A percentile compares a stretch with the other conserved stretches of the same genome.
Conservation (phyloP, 2,329 filamentous ascomycete species). For the Cryphonectria radicalis region DNA sequence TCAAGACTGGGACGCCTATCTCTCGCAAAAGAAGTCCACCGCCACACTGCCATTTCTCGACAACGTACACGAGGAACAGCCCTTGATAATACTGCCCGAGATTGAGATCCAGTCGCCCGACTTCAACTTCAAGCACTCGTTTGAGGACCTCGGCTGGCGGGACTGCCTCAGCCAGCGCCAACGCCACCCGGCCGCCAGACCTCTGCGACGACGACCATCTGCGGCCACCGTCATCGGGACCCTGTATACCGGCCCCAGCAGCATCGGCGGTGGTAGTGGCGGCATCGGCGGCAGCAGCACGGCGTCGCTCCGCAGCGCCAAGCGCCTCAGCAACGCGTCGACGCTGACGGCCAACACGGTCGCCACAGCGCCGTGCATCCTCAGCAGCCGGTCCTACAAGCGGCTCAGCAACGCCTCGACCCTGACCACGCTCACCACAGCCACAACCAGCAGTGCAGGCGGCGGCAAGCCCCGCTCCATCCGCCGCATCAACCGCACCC, state of each 20-base stretch:
- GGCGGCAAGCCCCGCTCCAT: constrained; percentile 22
- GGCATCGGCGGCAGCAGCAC: constrained; percentile 6
- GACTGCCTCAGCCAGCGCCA: constrained; percentile 17
- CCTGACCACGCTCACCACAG: constrained; percentile 16
- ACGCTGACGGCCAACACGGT: constrained; percentile 21
- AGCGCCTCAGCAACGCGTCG: constrained; percentile 18
- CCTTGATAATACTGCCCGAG: not conserved
- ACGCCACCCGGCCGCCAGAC: constrained; percentile 10
- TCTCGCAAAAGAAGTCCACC: constrained; percentile 22
- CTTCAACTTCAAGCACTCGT: constrained; percentile 15
- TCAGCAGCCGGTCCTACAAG: constrained; percentile 12
- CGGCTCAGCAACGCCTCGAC: constrained; percentile 24
- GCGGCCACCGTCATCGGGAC: not conserved
- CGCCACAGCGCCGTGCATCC: constrained; percentile 17
- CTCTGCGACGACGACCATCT: constrained; percentile 1
- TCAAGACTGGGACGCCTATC: constrained; percentile 28
- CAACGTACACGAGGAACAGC: constrained; percentile 4
- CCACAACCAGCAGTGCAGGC: constrained; percentile 22
- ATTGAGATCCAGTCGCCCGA: constrained; percentile 14
- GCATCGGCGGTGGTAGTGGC: not conserved
- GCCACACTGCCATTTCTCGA: constrained; percentile 12
- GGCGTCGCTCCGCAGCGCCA: constrained; percentile 5
- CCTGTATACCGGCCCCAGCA: not conserved
- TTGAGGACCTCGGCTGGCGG: constrained; percentile 18
- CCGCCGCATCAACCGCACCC: constrained; percentile 23